phyloP scores from a whole-genome alignment of 129 eudicot species.

The Solidago caesia region DNA sequence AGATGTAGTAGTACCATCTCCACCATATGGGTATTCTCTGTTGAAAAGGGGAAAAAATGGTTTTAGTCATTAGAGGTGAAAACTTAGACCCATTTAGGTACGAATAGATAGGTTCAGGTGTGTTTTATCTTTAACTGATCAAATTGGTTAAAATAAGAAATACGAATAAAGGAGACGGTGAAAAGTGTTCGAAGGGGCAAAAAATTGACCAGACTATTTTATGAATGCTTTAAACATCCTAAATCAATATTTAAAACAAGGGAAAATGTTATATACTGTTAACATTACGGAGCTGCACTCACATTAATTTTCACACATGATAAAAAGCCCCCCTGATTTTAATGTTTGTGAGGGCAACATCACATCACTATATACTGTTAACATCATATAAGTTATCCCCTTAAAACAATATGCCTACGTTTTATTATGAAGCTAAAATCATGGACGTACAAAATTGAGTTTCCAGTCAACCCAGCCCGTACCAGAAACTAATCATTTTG shows the following conservation, averaged over 20 bases:
- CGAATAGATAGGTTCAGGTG: neutral
- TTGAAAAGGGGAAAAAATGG: neutral
- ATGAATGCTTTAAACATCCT: too few species aligned
- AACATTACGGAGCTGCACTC: too few species aligned
- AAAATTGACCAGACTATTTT: too few species aligned
- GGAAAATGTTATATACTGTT: too few species aligned
- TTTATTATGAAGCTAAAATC: neutral
- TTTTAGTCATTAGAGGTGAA: neutral
- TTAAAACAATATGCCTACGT: too few species aligned
- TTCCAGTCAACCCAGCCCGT: neutral
- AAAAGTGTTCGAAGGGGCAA: neutral
- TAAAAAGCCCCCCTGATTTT: too few species aligned
- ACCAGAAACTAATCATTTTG: neutral
- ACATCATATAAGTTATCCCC: too few species aligned
- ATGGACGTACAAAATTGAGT: neutral
- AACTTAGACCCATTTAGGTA: neutral
- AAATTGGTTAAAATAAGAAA: neutral
- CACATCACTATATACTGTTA: too few species aligned
- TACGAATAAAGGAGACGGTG: neutral
- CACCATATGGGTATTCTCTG: conserved; percentile 87
- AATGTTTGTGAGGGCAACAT: too few species aligned
- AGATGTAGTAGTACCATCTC: conserved; percentile 73
- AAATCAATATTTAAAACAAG: too few species aligned
- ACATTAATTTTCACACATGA: too few species aligned
- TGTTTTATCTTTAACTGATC: neutral